Conservation (phyloP, 495 filamentous ascomycete species). For the Hypoxylon crocopeplum region DNA sequence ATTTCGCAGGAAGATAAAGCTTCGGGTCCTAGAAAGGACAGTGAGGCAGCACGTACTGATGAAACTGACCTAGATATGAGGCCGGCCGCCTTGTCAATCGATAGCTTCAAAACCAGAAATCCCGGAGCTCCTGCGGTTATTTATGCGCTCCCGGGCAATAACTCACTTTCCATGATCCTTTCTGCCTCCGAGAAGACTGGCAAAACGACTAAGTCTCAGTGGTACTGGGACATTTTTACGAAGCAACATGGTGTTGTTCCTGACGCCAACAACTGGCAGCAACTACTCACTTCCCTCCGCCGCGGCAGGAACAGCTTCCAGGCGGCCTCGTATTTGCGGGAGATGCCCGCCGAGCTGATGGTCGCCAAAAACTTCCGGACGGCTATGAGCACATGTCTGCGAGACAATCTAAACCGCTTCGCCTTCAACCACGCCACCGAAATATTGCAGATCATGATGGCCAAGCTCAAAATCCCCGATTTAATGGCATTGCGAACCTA, state of each 20-base stretch:
- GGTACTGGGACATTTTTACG: constrained; percentile 80
- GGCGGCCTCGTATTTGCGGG: constrained; percentile 59
- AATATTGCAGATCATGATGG: constrained; percentile 64
- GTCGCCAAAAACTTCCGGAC: constrained; percentile 68
- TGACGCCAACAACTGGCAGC: constrained; percentile 70
- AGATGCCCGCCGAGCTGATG: constrained; percentile 52
- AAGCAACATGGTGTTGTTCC: constrained; percentile 62
- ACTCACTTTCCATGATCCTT: constrained; percentile 73
- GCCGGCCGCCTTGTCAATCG: neutral
- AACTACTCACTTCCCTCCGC: constrained; percentile 72
- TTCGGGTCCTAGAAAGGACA: constrained; percentile 2
- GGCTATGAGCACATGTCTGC: constrained; percentile 70
- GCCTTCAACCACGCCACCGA: constrained; percentile 62
- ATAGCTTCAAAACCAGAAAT: neutral
- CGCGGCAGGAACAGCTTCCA: constrained; percentile 63
- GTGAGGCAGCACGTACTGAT: neutral
- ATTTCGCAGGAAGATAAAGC: constrained; percentile 59
- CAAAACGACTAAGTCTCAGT: constrained; percentile 55
- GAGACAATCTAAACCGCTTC: constrained; percentile 73
- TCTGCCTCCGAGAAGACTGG: constrained; percentile 63
- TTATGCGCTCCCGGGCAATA: constrained; percentile 65
- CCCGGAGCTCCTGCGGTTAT: constrained; percentile 13
- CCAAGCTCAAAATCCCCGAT: constrained; percentile 51
- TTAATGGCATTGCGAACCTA: constrained; percentile 46
- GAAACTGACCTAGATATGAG: neutral